Base-by-base conservation (phyloP, 2,329 filamentous ascomycete genomes). In the Aspergillus chevalieri region DNA sequence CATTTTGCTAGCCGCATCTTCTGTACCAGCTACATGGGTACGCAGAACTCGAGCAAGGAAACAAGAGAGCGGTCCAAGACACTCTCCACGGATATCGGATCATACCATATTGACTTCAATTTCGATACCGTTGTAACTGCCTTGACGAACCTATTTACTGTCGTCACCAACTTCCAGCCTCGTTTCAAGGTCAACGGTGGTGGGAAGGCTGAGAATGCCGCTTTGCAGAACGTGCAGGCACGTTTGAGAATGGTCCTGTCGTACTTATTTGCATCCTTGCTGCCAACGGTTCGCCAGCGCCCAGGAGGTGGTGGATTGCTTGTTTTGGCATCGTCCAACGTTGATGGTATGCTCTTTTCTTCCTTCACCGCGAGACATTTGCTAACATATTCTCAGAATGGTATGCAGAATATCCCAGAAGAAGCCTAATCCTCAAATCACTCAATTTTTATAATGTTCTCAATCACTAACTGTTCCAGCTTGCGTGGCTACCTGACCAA, bases 101-200 rank as follows among this genome's bases (percentile, higher is more conserved):
- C 80, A 14, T 84, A 89, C 60, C 89, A 93, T 62, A 75, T 81
- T 3, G 80, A 91, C 60, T 73, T 89, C 42, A 81, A 89, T 59
- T 89, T 92, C 49, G 88, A 92, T 61, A 75, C 77, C 1, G 77
- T 84, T 7, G 82, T 83, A 52, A 72, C 78, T 17, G 79, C 84
- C 0, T 72, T 83, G 46, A 81, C 79, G 56, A 76, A 75, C 41
- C 68, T 89, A 1, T 74, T 89, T 48, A 74, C 76, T 0, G 65
- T 74, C 2, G 77, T 81, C 0, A 80, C 82, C 1, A 73, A 73
- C 38, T 88, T 87, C 57, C 74, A 79, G 15, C 80, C 82, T 3
- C 75, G 71, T 19, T 84, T 82, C 71, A 82, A 79, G 58, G 80
- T 84, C 5, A 76, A 88, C 48, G 85, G 85, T 5, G 85, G 85